Conservation (phyloP, 169 alveolate species). For the Cystoisospora suis region DNA sequence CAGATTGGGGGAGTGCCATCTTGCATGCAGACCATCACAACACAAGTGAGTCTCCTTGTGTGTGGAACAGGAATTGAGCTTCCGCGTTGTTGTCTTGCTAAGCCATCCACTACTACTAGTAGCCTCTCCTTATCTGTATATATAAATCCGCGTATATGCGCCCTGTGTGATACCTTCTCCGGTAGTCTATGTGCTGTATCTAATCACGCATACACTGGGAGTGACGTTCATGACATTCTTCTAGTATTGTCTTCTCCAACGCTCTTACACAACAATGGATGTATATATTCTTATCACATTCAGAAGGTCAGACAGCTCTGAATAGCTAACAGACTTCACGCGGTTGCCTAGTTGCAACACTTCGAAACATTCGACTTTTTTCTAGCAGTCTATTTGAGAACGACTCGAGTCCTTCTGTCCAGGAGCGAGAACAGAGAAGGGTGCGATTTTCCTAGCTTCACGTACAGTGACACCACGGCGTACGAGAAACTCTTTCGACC, state of each 20-base stretch:
- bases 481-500: too few relatives aligned
- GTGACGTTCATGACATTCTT: neutral
- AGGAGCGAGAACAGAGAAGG: too few relatives aligned
- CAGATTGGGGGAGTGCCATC: slow-evolving; percentile 55
- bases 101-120: neutral
- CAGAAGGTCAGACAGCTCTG: too few relatives aligned
- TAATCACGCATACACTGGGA: neutral
- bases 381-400: too few relatives aligned
- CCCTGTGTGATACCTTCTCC: neutral
- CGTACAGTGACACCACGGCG: too few relatives aligned
- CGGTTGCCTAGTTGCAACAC: neutral
- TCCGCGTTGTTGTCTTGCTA: neutral
- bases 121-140: neutral
- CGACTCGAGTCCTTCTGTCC: too few relatives aligned
- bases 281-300: neutral
- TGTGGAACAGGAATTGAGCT: neutral
- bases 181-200: neutral
- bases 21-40: neutral
- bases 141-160: neutral
- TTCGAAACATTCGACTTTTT: too few relatives aligned
- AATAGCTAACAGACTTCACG: neutral
- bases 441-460: too few relatives aligned
- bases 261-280: neutral
- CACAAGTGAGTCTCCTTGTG: neutral
- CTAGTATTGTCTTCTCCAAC: neutral